Evolutionary conservation across 2,329 filamentous ascomycete species (phyloP), one percentile per base, ranked within the genome.

Genomic region (Aspergillus melleus): DNA sequence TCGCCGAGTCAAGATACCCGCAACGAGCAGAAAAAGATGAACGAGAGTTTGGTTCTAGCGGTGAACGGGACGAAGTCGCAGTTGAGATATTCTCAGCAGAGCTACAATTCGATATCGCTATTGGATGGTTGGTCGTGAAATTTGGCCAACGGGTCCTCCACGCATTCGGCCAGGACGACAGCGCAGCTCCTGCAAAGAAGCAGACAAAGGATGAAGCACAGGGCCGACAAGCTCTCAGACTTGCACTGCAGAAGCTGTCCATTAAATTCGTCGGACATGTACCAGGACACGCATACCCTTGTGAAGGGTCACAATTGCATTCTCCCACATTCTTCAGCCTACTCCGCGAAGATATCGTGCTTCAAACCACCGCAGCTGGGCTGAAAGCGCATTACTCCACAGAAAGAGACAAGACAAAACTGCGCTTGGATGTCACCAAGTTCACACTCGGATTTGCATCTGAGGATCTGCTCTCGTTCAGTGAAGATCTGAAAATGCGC

Each of bases 401-500:
- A 2, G 57, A 58, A 36, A 63, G 64, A 8, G 64, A 63, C 14
- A 65, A 47, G 10, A 70, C 66, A 16, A 73, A 69, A 26, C 54
- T 75, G 6, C 66, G 67, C 19, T 58, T 78, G 11, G 62, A 70
- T 52, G 54, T 77, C 9, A 74, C 76, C 3, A 81, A 78, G 53
- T 79, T 85, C 55, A 66, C 70, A 0, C 71, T 86, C 47, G 79
- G 80, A 2, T 81, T 81, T 61, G 73, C 79, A 6, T 78, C 80
- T 19, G 77, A 83, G 26, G 73, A 81, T 36, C 76, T 86, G 9
- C 70, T 86, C 26, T 81, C 79, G 3, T 86, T 86, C 64, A 77
- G 83, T 54, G 76, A 81, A 50, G 71, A 69, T 6, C 67, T 81
- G 46, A 79, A 75, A 60, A 77, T 82, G 73, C 76, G 79, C 51